Base-by-base conservation (phyloP, 306 rosid species). In the Cucumis hystrix region DNA sequence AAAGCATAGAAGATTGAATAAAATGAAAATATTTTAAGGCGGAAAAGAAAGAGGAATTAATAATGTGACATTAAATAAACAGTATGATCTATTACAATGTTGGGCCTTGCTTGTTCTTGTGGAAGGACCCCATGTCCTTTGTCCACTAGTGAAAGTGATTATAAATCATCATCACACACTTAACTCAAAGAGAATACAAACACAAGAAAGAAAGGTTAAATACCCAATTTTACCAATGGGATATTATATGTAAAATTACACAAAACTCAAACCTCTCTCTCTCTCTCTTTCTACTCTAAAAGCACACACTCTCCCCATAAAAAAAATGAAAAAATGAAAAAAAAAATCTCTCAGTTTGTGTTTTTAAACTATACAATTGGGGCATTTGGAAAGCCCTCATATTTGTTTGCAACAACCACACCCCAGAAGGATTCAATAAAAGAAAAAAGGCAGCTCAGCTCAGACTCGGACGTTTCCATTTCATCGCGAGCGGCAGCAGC, bases 401-500 rank as follows among this genome's bases (percentile, higher is more conserved):
- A 52, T 17, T 47, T 28, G 77, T 28, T 28, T 28, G 30, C 25
- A 47, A 25, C 40, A 52, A 17, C 47, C 17, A 73, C 77, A 72
- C 45, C 61, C 61, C 33, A 71, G 25, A 55, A 55, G 59, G 59
- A 52, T 52, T 52, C 20, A 52, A 0, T 2, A 49, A 14, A 49
- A 49, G 10, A 13, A 4, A 3, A 16, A 52, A 52, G 1, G 57
- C 57, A 78, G 84, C 90, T 77, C 95, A 73, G 93, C 90, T 82
- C 83, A 75, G 89, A 75, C 58, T 72, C 82, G 60, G 79, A 17
- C 78, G 70, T 68, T 75, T 56, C 78, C 40, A 69, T 80, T 69
- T 78, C 78, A 77, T 79, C 90, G 21, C 33, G 72, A 88, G 89
- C 93, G 93, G 96, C 88, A 83, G 80, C 84, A 70, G 58, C 4